phyloP scores from a whole-genome alignment of 73 alveolate genomes.

The Blepharisma stoltei region DNA sequence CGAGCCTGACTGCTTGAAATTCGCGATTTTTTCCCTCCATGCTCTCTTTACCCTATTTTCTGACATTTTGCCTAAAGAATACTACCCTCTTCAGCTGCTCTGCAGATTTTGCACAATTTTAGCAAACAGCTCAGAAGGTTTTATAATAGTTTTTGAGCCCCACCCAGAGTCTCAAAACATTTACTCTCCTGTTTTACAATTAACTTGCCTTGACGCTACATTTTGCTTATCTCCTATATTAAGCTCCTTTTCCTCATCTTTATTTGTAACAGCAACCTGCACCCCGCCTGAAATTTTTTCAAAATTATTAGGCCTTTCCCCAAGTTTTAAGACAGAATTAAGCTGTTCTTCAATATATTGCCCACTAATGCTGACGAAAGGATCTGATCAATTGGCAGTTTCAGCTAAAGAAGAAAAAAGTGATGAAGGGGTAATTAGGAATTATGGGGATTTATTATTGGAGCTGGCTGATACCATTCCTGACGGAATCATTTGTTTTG shows the following conservation, averaged over 20 bases:
- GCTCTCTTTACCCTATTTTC: too few species aligned
- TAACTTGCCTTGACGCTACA: constrained; percentile 63
- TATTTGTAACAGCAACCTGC: constrained; percentile 54
- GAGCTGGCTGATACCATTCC: constrained; percentile 80
- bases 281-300: constrained; percentile 59
- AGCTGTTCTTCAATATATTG: background rate
- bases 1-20: too few species aligned
- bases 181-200: constrained; percentile 55
- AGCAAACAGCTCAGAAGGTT: too few species aligned
- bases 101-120: too few species aligned
- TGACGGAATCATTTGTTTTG: constrained; percentile 83
- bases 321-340: too few species aligned
- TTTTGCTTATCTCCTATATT: constrained; percentile 52
- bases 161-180: constrained; percentile 53
- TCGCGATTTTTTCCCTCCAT: too few species aligned
- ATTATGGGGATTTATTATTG: constrained; percentile 73
- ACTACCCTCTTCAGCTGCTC: too few species aligned
- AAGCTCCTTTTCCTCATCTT: constrained; percentile 41
- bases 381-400: constrained; percentile 47
- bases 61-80: too few species aligned
- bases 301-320: constrained; percentile 44
- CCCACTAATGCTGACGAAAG: constrained; percentile 63
- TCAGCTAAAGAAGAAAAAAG: constrained; percentile 72
- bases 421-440: constrained; percentile 69
- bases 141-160: constrained; percentile 27